Base-by-base conservation (phyloP, 2,329 filamentous ascomycete species). In the Xylaria sp. region DNA sequence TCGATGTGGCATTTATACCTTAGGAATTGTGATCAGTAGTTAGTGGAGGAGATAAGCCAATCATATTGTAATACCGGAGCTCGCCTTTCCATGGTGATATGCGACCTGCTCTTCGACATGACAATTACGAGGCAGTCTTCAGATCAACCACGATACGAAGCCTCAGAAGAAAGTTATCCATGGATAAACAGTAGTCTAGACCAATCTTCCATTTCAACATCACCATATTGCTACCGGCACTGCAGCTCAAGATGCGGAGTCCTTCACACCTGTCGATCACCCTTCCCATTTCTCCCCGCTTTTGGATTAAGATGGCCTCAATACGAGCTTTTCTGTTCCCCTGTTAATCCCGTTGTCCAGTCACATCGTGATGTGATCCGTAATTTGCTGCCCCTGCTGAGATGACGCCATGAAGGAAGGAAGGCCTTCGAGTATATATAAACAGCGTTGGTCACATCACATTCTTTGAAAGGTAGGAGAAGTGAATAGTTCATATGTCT, bases 251-350 rank as follows among this genome's bases (percentile, higher is more conserved):
- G 25, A 41, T 41, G 7, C 62, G 23, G 28, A 15, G 44, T 31
- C 31, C 3, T 51, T 48, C 20, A 18, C 52, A 55, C 9, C 31
- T 23, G 44, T 58, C 54, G 63, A 59, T 65, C 55, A 34, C 23
- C 63, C 34, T 51, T 51, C 31, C 31, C 54, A 44, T 31, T 31
- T n/a, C 55, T 39, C 63, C 63, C 56, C 63, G 56, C 63, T 66
- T 55, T 60, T 39, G n/a, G 6, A 12, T 37, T 20, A 20, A 37
- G 51, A 44, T 3, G 41, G 34, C 23, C 46, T 37, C 6, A 63
- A 67, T 63, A 67, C 60, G 65, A 67, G 60, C 52, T 63, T 63
- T 59, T 28, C 37, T 48, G 23, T 20, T 44, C 44, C 65, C 12
- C 34, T 41, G 48, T 20, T 41, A 52, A 28, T 50, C 37, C 20